These are phyloP conservation scores for Knoxia roxburghii DNA, from an alignment of 257 asterid genomes.

Conservation along the genomic window DNA sequence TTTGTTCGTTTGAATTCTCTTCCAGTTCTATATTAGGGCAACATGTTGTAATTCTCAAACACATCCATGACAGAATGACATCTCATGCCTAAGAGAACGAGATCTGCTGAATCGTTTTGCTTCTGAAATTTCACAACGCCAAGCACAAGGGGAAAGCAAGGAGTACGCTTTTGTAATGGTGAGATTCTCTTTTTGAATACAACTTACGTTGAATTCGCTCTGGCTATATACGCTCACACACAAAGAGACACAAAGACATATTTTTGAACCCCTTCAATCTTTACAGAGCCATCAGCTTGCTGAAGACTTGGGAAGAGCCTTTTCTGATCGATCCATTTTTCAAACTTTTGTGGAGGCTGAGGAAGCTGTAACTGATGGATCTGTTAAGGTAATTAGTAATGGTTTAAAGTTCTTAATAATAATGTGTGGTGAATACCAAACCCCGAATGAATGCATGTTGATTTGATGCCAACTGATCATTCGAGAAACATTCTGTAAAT, in stretches of 20 bases:
- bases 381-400: slow-evolving; percentile 48
- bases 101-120: slow-evolving; percentile 77
- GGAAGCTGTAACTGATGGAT: slow-evolving; percentile 39
- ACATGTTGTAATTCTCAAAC: slow-evolving; percentile 11
- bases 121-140: slow-evolving; percentile 55
- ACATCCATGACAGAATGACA: slow-evolving; percentile 45
- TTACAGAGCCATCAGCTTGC: slow-evolving; percentile 87
- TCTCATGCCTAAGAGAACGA: slow-evolving; percentile 85
- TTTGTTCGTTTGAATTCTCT: slow-evolving; percentile 11
- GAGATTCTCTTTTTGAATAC: slow-evolving; percentile 6
- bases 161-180: slow-evolving; percentile 68
- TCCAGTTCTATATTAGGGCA: slow-evolving; percentile 12
- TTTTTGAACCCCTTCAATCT: background rate
- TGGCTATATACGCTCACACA: too few species aligned
- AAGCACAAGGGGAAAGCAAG: slow-evolving; percentile 74
- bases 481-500: background rate
- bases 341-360: slow-evolving; percentile 67
- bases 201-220: background rate
- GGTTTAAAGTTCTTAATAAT: background rate
- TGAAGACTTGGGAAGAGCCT: slow-evolving; percentile 93
- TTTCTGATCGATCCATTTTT: slow-evolving; percentile 64
- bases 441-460: background rate
- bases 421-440: background rate
- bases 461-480: background rate
- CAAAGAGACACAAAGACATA: too few species aligned